Evolutionary conservation across 208 protist species (phyloP).

Genomic region (Vickermania ingenoplastis): DNA sequence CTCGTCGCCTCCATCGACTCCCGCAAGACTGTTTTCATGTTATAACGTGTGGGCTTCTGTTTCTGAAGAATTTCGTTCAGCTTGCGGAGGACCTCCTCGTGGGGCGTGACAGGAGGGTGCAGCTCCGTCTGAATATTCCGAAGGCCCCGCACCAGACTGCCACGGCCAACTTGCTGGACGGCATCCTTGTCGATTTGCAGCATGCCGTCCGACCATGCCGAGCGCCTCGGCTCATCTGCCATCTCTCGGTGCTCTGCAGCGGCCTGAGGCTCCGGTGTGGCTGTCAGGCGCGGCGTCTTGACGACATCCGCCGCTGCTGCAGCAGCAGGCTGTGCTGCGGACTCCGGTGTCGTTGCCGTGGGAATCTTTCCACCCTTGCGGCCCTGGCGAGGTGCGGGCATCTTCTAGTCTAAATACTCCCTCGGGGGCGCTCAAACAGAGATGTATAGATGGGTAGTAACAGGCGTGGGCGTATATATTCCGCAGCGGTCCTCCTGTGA

Average conservation of each 20-base stretch:
- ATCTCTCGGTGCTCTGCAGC: background rate
- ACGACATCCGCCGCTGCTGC: slow-evolving; percentile 49
- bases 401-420: slow-evolving; percentile 6
- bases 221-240: slow-evolving; percentile 3
- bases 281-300: slow-evolving; percentile 9
- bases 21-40: background rate
- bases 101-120: slow-evolving; percentile 32
- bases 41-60: slow-evolving; percentile 9
- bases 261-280: slow-evolving; percentile 6
- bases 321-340: slow-evolving; percentile 26
- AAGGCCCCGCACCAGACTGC: slow-evolving; percentile 63
- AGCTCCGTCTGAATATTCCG: slow-evolving; percentile 59
- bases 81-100: slow-evolving; percentile 28
- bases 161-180: slow-evolving; percentile 72
- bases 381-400: slow-evolving; percentile 74
- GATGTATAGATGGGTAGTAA: too few relatives aligned
- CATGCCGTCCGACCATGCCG: slow-evolving; percentile 11
- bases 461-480: too few relatives aligned
- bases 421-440: background rate
- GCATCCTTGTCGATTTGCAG: slow-evolving; percentile 81
- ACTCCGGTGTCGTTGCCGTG: slow-evolving; percentile 30
- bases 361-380: slow-evolving; percentile 82
- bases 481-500: too few relatives aligned
- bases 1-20: background rate
- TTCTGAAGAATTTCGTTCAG: slow-evolving; percentile 22